Evolutionary conservation across 768 basidiomycete genomes (phyloP).

Genomic region (Gautieria morchelliformis): DNA sequence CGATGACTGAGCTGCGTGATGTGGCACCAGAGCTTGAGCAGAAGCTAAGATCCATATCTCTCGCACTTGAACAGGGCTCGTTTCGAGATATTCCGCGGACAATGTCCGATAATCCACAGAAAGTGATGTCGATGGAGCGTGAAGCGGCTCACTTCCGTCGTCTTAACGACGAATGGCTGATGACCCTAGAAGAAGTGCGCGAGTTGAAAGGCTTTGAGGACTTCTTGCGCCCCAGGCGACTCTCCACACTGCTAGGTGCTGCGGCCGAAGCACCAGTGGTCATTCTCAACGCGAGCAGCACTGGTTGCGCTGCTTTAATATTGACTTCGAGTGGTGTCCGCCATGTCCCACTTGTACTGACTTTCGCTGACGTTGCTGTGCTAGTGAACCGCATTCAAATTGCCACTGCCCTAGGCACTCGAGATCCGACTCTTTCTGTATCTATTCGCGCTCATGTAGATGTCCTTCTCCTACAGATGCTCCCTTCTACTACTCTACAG

Average conservation of each 20-base stretch:
- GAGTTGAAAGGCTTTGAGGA: constrained; percentile 10
- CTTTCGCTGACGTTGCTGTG: background rate
- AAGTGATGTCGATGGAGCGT: constrained; percentile 4
- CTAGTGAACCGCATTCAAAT: too few species aligned
- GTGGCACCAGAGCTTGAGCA: constrained; percentile 5
- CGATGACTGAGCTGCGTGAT: constrained; percentile 11
- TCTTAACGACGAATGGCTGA: constrained; percentile 20
- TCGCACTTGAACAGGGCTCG: too few species aligned
- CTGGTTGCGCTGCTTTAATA: constrained; percentile 13
- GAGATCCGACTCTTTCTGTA: too few species aligned
- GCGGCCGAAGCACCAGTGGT: constrained; percentile 15
- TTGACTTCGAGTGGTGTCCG: background rate
- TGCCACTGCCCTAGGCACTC: too few species aligned
- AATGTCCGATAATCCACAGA: background rate
- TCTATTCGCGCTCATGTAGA: too few species aligned
- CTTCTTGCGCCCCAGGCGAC: constrained; percentile 13
- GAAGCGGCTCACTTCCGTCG: constrained; percentile 13
- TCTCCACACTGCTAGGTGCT: constrained; percentile 10
- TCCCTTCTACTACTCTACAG: too few species aligned
- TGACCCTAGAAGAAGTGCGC: constrained; percentile 14
- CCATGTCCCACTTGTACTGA: too few species aligned
- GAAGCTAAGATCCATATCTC: constrained; percentile 16
- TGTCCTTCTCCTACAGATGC: too few species aligned
- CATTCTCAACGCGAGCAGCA: constrained; percentile 11
- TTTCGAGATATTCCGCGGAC: background rate